These are phyloP conservation scores for Tricholoma hemisulphureum DNA, from an alignment of 768 basidiomycete genomes.

Conservation along the genomic window DNA sequence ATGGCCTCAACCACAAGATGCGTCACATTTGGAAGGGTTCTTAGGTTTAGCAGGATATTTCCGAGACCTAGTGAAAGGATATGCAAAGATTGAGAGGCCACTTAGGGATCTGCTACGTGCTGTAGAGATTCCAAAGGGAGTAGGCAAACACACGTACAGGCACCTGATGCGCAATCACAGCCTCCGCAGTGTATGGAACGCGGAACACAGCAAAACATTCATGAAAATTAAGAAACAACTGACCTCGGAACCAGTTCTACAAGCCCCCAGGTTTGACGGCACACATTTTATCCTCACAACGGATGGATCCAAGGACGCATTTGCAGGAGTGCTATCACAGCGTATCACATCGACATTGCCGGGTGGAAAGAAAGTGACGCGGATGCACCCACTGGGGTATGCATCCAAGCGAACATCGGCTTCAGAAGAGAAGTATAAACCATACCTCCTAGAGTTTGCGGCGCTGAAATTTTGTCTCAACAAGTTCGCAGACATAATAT, in stretches of 20 bases:
- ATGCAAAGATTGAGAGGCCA: background rate
- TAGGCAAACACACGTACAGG: background rate
- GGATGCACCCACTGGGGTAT: no score
- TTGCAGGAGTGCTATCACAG: no score
- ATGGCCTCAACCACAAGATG: background rate
- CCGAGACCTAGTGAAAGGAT: background rate
- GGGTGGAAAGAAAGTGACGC: no score
- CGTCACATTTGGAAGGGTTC: background rate
- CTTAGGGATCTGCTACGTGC: background rate
- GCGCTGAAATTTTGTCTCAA: no score
- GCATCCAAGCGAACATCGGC: no score
- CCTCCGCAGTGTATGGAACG: background rate
- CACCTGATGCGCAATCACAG: background rate
- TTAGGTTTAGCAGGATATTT: background rate
- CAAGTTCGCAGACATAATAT: no score
- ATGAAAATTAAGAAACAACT: constrained; percentile 22
- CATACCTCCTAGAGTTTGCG: no score
- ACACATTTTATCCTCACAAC: constrained; percentile 15
- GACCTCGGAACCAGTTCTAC: constrained; percentile 23
- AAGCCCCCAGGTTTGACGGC: constrained; percentile 25
- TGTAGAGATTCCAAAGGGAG: background rate
- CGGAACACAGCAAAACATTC: background rate
- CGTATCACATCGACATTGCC: no score
- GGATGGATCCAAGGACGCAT: no score
- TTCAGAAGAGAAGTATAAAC: no score